These are phyloP conservation scores for Phylloporus sp. DNA, from an alignment of 768 basidiomycete species.

Conservation along the genomic window DNA sequence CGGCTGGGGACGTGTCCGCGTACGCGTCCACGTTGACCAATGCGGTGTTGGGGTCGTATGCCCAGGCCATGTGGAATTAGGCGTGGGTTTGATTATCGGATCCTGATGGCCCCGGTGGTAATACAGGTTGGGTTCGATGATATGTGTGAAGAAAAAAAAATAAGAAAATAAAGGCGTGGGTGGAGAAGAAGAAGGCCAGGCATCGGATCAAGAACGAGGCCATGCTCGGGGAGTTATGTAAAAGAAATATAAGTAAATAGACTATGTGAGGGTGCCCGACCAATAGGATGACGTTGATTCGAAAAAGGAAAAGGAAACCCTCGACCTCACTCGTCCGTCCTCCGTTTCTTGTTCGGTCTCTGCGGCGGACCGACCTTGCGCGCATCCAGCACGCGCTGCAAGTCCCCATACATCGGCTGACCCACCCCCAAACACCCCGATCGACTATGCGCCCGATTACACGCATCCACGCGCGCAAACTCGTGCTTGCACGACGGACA, in stretches of 20 bases:
- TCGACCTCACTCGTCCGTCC: slow-evolving; percentile 20
- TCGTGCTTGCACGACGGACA: slow-evolving; percentile 28
- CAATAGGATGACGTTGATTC: no score
- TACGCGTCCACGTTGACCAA: slow-evolving; percentile 48
- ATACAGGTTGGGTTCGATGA: not conserved
- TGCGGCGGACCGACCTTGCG: slow-evolving; percentile 21
- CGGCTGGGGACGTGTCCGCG: slow-evolving; percentile 42
- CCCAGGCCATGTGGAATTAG: slow-evolving; percentile 32
- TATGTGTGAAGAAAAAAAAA: not conserved
- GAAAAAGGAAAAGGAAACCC: no score
- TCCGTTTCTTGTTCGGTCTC: slow-evolving; percentile 28
- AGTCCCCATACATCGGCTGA: slow-evolving; percentile 28
- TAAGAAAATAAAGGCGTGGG: not conserved
- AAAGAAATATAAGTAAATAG: no score
- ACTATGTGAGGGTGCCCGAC: no score
- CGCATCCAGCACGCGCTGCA: slow-evolving; percentile 25
- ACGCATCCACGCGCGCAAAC: slow-evolving; percentile 32
- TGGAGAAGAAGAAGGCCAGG: not conserved
- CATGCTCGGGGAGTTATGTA: no score
- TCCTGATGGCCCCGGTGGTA: not conserved
- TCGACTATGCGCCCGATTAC: slow-evolving; percentile 31
- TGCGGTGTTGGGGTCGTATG: slow-evolving; percentile 37
- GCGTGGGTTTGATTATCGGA: not conserved
- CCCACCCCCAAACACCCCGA: slow-evolving; percentile 29
- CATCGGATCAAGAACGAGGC: no score